Evolutionary conservation across 768 basidiomycete genomes (phyloP).

Genomic region (Agaricus sinodeliciosus): DNA sequence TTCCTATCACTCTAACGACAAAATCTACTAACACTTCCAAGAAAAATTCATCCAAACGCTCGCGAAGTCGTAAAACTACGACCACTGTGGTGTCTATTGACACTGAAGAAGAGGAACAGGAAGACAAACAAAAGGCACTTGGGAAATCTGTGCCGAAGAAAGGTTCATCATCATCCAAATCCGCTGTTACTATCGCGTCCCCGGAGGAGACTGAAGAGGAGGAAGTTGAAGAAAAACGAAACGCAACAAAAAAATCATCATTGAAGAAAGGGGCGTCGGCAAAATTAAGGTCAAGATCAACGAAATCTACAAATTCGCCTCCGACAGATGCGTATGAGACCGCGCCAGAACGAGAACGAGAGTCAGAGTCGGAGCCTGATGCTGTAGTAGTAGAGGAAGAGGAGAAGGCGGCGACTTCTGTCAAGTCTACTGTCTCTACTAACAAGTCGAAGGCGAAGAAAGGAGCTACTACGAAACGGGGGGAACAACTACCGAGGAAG

Average conservation of each 20-base stretch:
- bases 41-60: not conserved
- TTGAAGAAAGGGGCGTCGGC: not conserved
- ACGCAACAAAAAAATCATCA: not conserved
- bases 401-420: not conserved
- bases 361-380: not conserved
- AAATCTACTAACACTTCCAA: not conserved
- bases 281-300: conserved; percentile 22
- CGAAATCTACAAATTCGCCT: not conserved
- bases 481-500: not conserved
- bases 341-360: not conserved
- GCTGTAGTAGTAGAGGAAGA: not conserved
- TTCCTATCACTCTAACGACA: not conserved
- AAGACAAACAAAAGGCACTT: conserved; percentile 7
- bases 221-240: not conserved
- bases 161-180: conserved; percentile 14
- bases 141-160: not conserved
- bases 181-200: conserved; percentile 8
- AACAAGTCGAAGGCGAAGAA: conserved; percentile 5
- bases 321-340: conserved; percentile 24
- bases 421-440: not conserved
- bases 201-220: conserved; percentile 14
- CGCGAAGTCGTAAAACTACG: not conserved
- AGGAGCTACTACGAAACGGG: not conserved
- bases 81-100: not conserved
- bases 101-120: conserved; percentile 13